Evolutionary conservation across 495 filamentous ascomycete species (phyloP), one percentile per base, ranked within the genome.

Genomic region (Talaromyces liani): DNA sequence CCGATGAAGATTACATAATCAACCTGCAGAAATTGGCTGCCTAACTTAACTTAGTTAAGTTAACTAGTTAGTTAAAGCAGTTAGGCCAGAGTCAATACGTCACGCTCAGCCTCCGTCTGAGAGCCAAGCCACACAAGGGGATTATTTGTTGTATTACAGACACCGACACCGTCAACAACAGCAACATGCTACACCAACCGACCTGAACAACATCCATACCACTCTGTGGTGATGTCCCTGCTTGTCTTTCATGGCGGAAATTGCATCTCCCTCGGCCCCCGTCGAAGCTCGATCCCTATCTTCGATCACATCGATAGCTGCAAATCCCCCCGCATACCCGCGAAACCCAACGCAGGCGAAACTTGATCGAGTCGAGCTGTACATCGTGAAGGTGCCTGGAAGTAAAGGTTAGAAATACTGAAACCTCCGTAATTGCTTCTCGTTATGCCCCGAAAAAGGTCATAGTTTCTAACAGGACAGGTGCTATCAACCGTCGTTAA

Each of bases 321-420:
- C 90, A 49, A 91, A 94, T 70, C 93, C 94, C 47, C 93, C 93
- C 34, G 80, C 84, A 60, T 92, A 94, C 71, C 90, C 91, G 55
- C 83, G 84, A 66, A 89, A 86, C 77, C 88, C 85, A n/a, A 86
- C 83, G 10, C 84, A 87, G 65, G 74, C 79, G 63, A 79, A 75
- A 64, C 81, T 85, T 60, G 82, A 89, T 41, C 87, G 89, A 7
- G 73, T 98, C 47, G 84, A 86, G 3, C 79, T 98, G 24, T 98
- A 98, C 71, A 95, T 98, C 65, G 92, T 92, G 10, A 81, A 92
- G 62, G 93, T 98, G 0, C 93, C 93, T 2, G 93, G 94, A 14
- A 96, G 88, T 65, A 85, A 85, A 86, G 92, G 92, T 93, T 79
- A 36, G 80, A n/a, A 64, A 51, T 58, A 1, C 1, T 20, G 8